Base-by-base conservation (phyloP, 2,329 filamentous ascomycete species). In the Rhynchosporium agropyri region DNA sequence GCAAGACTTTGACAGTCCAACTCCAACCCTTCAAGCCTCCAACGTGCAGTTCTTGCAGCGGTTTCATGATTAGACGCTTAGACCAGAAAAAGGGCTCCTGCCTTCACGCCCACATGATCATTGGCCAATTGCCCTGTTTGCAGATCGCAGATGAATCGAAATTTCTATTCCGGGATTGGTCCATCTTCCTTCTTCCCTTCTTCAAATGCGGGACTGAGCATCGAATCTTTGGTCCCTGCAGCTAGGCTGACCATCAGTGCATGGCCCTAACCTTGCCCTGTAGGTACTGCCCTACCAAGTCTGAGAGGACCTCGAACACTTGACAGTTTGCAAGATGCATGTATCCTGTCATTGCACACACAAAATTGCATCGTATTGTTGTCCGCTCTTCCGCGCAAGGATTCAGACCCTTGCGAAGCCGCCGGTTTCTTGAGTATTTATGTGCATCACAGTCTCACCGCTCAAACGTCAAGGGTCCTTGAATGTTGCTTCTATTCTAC, bases 71-170 rank as follows among this genome's bases (percentile, higher is more conserved):
- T 42, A n/a, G 60, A 49, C 57, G 65, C 62, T 66, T 62, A 48
- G 61, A 58, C 54, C 58, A n/a, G 43, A 40, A 15, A 36, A 31
- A 53, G 28, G 60, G 54, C 46, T 57, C 45, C 38, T 38, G 43
- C 31, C 56, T 33, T 56, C 55, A 54, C 45, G 29, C 36, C 40
- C 29, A 36, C 57, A 49, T 38, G 43, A 48, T 65, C 42, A 72
- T 70, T 72, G 70, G 71, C 59, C 68, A 67, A 70, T 70, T 46
- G 51, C 64, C 36, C 36, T 66, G 70, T 71, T 74, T 74, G 72
- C 60, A 71, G 65, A 70, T 68, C 69, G 72, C 60, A 71, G 65
- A 70, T 68, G 67, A 49, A 46, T 55, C 26, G 20, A 20, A 50
- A 45, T 49, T 54, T 53, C 46, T 51, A 50, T 60, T 45, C 15